A percentile compares a stretch with the other conserved stretches of the same genome.
Evolutionary conservation across 2,329 filamentous ascomycete genomes (phyloP).

Genomic region (Periconia sp.): DNA sequence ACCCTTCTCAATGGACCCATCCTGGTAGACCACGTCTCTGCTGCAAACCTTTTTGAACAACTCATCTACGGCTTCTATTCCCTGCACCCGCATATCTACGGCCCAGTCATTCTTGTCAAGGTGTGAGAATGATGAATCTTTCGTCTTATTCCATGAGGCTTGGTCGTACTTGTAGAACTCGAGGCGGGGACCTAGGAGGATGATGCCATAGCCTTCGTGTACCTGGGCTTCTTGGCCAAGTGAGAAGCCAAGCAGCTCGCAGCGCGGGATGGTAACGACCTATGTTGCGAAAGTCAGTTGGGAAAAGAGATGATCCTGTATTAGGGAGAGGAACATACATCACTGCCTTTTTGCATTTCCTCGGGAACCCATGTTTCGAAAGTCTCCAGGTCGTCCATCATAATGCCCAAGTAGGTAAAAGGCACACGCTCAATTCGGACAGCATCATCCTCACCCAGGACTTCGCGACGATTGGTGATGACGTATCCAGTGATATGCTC

Average conservation of each 20-base stretch:
- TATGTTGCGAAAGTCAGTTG: too few species aligned
- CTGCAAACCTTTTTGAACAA: neutral
- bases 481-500: constrained; percentile 29
- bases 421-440: constrained; percentile 1
- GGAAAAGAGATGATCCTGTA: neutral
- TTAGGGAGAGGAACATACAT: too few species aligned
- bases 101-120: neutral
- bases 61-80: neutral
- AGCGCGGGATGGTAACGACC: constrained; percentile 18
- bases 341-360: constrained; percentile 1
- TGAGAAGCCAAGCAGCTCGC: constrained; percentile 26
- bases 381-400: constrained; percentile 28
- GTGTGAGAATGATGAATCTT: neutral
- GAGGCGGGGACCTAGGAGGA: constrained; percentile 30
- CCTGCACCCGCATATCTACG: neutral
- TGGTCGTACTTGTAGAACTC: constrained; percentile 28
- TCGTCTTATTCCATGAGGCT: neutral
- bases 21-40: neutral
- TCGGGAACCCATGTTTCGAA: constrained; percentile 14
- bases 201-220: constrained; percentile 21
- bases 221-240: constrained; percentile 23
- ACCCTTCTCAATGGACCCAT: too few species aligned
- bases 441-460: neutral
- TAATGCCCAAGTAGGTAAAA: constrained; percentile 28
- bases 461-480: constrained; percentile 17